These are phyloP conservation scores for Sclerotinia trifoliorum DNA, from an alignment of 2,329 filamentous ascomycete genomes.

Conservation along the genomic window DNA sequence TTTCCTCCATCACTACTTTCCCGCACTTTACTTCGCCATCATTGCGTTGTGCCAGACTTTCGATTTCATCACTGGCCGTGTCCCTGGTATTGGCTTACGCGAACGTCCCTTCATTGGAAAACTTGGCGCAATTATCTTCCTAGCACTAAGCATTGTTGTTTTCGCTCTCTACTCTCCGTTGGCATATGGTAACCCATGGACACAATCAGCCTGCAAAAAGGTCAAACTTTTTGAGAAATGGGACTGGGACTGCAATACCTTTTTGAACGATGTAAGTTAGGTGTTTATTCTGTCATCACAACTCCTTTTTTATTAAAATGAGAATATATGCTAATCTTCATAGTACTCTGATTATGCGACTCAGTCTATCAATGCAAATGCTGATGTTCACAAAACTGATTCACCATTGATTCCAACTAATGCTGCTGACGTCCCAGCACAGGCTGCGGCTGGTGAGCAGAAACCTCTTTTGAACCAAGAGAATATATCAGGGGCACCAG, in stretches of 20 bases:
- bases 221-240: conserved; percentile 86
- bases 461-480: conserved; percentile 34
- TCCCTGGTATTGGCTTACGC: conserved; percentile 65
- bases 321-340: conserved; percentile 27
- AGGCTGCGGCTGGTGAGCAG: conserved; percentile 31
- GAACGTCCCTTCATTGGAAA: conserved; percentile 73
- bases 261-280: conserved; percentile 78
- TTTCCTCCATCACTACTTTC: conserved; percentile 98
- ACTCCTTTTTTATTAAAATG: background rate
- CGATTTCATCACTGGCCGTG: conserved; percentile 77
- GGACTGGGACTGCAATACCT: conserved; percentile 99
- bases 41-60: conserved; percentile 85
- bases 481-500: conserved; percentile 37
- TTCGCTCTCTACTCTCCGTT: conserved; percentile 87
- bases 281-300: background rate
- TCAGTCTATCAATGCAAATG: conserved; percentile 31
- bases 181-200: conserved; percentile 93
- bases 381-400: conserved; percentile 36
- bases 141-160: conserved; percentile 69
- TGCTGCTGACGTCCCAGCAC: conserved; percentile 31
- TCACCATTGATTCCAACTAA: conserved; percentile 36
- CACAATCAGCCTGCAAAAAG: conserved; percentile 77
- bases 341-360: conserved; percentile 42
- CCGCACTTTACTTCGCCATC: conserved; percentile 91
- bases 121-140: conserved; percentile 68